Base-by-base conservation (phyloP, 306 rosid genomes). In the Trifolium subterraneum region DNA sequence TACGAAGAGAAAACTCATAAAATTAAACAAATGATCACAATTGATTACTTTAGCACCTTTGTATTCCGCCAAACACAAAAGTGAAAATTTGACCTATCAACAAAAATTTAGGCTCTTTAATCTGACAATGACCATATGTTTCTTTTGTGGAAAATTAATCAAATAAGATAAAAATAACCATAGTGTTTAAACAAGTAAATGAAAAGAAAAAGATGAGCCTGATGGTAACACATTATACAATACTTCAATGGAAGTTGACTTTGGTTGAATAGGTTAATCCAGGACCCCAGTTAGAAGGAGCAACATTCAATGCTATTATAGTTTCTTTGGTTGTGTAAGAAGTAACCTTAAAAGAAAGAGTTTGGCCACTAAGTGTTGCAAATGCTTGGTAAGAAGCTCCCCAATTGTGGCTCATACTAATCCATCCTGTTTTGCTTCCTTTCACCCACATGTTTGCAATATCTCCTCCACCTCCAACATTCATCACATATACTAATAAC, bases 341-440 rank as follows among this genome's bases (percentile, higher is more conserved):
- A 69, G 91, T 91, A 35, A 87, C 60, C 81, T 48, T 91, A 71
- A 90, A 94, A 19, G 97, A 94, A 48, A 94, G 90, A 27, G 86
- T 0, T 89, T 93, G 98, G 16, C 87, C 92, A 18, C 65, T 62
- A 0, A 91, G 75, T 14, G 94, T 38, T 31, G 97, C 87, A 81
- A 94, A 91, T 29, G 96, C 97, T 23, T 93, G 94, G 54, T 94
- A 94, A 0, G 98, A 94, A 61, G 98, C 96, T 6, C 98, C 98
- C 97, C 98, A 94, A 19, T 94, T 94, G 50, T 94, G 98, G 80
- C 88, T 94, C 98, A 94, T 94, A 14, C 80, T 71, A 14, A 87
- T 87, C 97, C 97, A 94, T 1, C 79, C 85, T 1, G 92, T 83
- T 76, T 44, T 80, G 78, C 85, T 90, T 73, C 98, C 98, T 56